phyloP scores from a whole-genome alignment of 768 basidiomycete species.

The Rhizopogon vesiculosus region DNA sequence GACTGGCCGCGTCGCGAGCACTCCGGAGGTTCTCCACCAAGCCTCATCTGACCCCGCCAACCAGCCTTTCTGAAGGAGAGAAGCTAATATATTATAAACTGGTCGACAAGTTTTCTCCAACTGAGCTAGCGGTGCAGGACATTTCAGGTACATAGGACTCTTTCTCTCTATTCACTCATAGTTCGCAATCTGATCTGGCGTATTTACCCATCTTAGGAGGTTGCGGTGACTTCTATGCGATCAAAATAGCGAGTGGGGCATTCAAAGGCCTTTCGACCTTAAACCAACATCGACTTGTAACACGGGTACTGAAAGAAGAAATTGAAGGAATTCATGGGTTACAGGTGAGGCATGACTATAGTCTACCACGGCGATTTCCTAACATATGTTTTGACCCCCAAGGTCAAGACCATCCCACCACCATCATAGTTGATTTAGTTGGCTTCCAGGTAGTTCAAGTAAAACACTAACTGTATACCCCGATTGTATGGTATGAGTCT shows the following conservation, averaged over 20 bases:
- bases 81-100: slow-evolving; percentile 68
- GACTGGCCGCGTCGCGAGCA: slow-evolving; percentile 21
- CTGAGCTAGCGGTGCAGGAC: slow-evolving; percentile 83
- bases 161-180: not conserved
- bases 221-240: slow-evolving; percentile 96
- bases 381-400: not conserved
- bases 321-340: slow-evolving; percentile 91
- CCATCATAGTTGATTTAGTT: slow-evolving; percentile 6
- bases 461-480: not conserved
- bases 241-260: slow-evolving; percentile 75
- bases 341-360: slow-evolving; percentile 54
- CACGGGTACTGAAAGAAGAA: slow-evolving; percentile 79
- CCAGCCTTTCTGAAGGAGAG: slow-evolving; percentile 55
- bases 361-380: not conserved
- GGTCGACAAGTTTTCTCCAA: slow-evolving; percentile 68
- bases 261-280: slow-evolving; percentile 86
- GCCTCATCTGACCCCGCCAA: slow-evolving; percentile 20
- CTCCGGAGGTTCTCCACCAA: slow-evolving; percentile 27
- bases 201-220: slow-evolving; percentile 56
- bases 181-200: slow-evolving; percentile 3
- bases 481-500: not conserved
- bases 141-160: slow-evolving; percentile 71
- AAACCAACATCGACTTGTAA: slow-evolving; percentile 93
- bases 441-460: not conserved
- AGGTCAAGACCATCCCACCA: slow-evolving; percentile 40